A percentile compares a stretch with the other conserved stretches of the same genome.
These are phyloP conservation scores for Scheffersomyces amazonensis DNA, from an alignment of 805 yeast genomes.

Conservation along the genomic window DNA sequence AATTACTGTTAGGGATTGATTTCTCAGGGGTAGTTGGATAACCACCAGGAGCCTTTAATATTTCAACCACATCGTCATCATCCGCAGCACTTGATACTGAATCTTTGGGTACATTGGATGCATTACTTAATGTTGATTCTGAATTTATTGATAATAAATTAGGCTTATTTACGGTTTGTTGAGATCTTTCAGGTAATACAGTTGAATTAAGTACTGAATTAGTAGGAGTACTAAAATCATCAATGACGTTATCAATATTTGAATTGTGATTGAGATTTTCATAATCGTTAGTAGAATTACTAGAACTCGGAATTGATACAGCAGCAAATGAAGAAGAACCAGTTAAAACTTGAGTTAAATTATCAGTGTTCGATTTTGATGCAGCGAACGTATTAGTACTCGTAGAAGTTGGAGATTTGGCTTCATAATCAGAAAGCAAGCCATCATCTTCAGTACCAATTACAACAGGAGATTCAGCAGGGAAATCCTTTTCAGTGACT, in stretches of 20 bases:
- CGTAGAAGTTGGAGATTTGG: constrained; percentile 5
- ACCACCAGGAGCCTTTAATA: constrained; percentile 18
- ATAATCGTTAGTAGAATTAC: constrained; percentile 7
- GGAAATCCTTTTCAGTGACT: constrained; percentile 1
- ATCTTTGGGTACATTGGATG: neutral
- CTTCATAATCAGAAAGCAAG: constrained; percentile 9
- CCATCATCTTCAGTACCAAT: constrained; percentile 2
- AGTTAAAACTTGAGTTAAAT: constrained; percentile 23
- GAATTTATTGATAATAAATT: constrained; percentile 51
- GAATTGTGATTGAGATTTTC: constrained; percentile 5
- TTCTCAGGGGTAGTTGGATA: constrained; percentile 9
- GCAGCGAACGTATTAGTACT: neutral
- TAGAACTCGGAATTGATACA: constrained; percentile 25
- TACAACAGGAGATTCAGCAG: neutral
- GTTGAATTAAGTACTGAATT: constrained; percentile 14
- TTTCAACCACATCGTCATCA: constrained; percentile 6
- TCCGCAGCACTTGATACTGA: constrained; percentile 1
- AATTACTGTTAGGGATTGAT: neutral
- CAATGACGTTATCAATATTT: constrained; percentile 3
- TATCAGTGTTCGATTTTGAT: constrained; percentile 5
- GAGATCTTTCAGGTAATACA: neutral
- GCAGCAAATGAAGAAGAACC: constrained; percentile 36
- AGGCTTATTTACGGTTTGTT: constrained; percentile 38
- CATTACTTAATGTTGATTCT: constrained; percentile 4
- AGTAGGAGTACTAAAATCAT: constrained; percentile 20